Evolutionary conservation across 169 alveolate genomes (phyloP).

Genomic region (Plasmodium blacklocki): DNA sequence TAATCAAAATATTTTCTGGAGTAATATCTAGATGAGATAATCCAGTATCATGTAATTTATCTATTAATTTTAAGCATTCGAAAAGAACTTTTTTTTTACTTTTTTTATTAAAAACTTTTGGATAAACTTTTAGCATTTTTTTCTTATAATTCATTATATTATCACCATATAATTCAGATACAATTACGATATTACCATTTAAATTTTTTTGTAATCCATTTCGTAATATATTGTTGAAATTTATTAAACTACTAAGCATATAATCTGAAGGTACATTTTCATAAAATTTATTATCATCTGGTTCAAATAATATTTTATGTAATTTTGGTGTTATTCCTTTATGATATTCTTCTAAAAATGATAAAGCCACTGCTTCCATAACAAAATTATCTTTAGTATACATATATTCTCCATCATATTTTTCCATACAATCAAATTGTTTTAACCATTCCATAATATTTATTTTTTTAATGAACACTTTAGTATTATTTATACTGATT

Average conservation of each 20-base stretch:
- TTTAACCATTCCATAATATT: constrained; percentile 83
- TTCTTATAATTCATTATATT: constrained; percentile 80
- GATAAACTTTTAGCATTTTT: constrained; percentile 26
- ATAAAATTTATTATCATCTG: constrained; percentile 25
- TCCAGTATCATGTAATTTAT: constrained; percentile 82
- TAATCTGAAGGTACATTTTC: constrained; percentile 4
- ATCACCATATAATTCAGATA: constrained; percentile 81
- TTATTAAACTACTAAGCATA: constrained; percentile 20
- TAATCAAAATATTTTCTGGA: constrained; percentile 86
- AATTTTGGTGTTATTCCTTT: constrained; percentile 82
- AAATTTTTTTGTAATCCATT: constrained; percentile 55
- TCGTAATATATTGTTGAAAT: constrained; percentile 43
- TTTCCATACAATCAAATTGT: constrained; percentile 80
- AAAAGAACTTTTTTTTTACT: constrained; percentile 18
- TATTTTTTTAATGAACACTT: constrained; percentile 81
- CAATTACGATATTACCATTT: constrained; percentile 79
- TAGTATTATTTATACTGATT: constrained; percentile 30
- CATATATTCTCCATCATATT: constrained; percentile 84
- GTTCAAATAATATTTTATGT: constrained; percentile 79
- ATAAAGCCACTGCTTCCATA: constrained; percentile 86
- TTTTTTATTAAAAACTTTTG: too few relatives aligned
- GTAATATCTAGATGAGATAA: constrained; percentile 86
- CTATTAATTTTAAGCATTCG: constrained; percentile 75
- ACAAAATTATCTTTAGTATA: constrained; percentile 88
- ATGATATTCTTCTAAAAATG: constrained; percentile 76